Evolutionary conservation across 2,329 filamentous ascomycete genomes (phyloP), one percentile per base, ranked within the genome.

Genomic region (Phaeophleospora eucalypticola): DNA sequence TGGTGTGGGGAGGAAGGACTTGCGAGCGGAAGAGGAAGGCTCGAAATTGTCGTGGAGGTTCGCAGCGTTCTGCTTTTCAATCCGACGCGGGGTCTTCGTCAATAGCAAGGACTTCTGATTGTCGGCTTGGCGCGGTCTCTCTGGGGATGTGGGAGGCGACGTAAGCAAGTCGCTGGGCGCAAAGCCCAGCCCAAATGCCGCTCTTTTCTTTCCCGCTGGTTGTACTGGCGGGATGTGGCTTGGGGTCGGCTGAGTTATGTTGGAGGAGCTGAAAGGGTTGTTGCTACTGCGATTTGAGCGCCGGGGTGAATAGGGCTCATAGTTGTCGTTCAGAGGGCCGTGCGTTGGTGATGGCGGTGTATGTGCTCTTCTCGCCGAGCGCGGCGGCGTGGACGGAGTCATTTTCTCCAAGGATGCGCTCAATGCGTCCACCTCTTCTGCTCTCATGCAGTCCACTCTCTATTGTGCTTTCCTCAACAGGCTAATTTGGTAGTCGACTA

Each of bases 281-380:
- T 49, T 46, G 48, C 73, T 68, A 37, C 41, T 53, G 20, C 61
- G 48, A 29, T 48, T 62, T 4, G 58, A 63, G 14, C 61, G 56
- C 29, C 61, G 60, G 24, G 57, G 82, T 50, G 83, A 81, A 63
- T 82, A 89, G 36, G 86, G 86, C 61, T 87, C 79, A 20, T 83
- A 89, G 53, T 74, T 70, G 67, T 90, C 86, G 56, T 76, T 73
- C 59, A 75, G 81, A 32, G 68, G 47, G 39, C 85, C 86, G 61
- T 82, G 78, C 49, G 78, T 78, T 39, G 86, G 86, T 45, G 86
- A 82, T 34, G 79, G 78, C 51, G 86, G 86, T 40, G 83, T 87
- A 48, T 41, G 41, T 46, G 47, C 36, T 32, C 46, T 36, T 18
- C 16, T 33, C 51, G 51, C 36, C 20, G 38, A 32, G 41, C 42